Conservation (phyloP, 108 stramenopile species). For the Cyclotella sp. region DNA sequence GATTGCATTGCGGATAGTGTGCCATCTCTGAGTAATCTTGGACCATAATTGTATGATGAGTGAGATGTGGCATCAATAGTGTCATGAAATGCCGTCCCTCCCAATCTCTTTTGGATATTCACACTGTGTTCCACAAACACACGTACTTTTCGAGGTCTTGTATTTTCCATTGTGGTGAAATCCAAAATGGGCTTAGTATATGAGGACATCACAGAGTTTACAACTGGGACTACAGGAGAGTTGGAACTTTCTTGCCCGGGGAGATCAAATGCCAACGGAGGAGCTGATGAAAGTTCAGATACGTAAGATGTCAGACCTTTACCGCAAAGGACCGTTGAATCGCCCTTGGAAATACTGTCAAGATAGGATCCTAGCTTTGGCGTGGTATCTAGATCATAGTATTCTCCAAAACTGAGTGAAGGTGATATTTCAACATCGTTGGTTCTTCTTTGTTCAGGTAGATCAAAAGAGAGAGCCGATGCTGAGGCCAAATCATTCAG, state of each 20-base stretch:
- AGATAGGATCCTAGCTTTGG: neutral
- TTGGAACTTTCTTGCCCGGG: neutral
- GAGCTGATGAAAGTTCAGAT: neutral
- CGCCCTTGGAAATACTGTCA: conserved; percentile 4
- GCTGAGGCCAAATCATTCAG: neutral
- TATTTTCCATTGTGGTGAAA: neutral
- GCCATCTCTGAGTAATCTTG: too few relatives aligned
- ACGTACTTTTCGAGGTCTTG: neutral
- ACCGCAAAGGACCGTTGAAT: neutral
- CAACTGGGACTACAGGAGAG: neutral
- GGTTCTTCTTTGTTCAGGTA: neutral
- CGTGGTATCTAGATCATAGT: neutral
- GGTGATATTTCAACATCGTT: neutral
- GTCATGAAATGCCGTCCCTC: neutral
- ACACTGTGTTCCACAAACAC: neutral
- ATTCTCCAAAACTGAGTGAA: neutral
- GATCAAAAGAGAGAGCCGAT: neutral
- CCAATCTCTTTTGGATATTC: neutral
- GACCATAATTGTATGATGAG: too few relatives aligned
- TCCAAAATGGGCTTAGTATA: neutral
- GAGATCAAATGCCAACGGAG: conserved; percentile 4
- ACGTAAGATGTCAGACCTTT: conserved; percentile 5
- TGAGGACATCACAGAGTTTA: neutral
- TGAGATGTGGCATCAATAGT: too few relatives aligned
- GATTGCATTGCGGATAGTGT: too few relatives aligned